These are phyloP conservation scores for Rosa lucieae DNA, from an alignment of 306 rosid genomes.

Conservation along the genomic window DNA sequence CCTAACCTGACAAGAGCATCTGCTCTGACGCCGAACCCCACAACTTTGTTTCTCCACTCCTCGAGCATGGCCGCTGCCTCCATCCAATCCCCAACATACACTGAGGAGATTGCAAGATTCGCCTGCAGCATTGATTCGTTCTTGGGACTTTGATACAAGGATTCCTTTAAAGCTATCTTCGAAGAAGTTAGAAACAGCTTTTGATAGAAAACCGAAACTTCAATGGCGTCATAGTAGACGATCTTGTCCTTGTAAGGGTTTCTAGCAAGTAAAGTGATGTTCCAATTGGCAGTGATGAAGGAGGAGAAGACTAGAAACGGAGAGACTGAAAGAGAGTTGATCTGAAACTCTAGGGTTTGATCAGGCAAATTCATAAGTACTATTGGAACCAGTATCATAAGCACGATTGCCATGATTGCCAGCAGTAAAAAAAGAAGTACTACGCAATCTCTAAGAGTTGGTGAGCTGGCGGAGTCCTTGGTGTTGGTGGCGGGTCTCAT, in stretches of 20 bases:
- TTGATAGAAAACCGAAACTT: not conserved
- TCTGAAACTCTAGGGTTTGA: not conserved
- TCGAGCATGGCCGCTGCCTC: not conserved
- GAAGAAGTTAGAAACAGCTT: conserved; percentile 3
- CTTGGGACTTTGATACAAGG: conserved; percentile 1
- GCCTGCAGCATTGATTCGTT: not conserved
- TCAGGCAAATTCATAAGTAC: not conserved
- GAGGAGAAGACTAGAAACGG: not conserved
- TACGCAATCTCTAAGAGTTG: not conserved
- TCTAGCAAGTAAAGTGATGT: not conserved
- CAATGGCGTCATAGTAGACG: not conserved
- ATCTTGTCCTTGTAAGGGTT: not conserved
- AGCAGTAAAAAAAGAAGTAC: not conserved
- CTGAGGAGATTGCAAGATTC: not conserved
- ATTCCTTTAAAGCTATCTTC: not conserved
- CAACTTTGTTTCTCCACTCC: not conserved
- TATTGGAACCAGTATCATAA: not conserved
- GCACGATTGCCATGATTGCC: not conserved
- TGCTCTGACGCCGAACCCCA: not conserved
- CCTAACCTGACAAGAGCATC: conserved; percentile 1
- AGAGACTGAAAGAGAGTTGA: not conserved
- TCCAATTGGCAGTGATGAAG: conserved; percentile 7
- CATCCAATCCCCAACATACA: not conserved
- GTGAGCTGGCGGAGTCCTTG: not conserved
- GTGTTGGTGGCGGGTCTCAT: not conserved